phyloP scores from a whole-genome alignment of 176 grass and related monocot genomes.

The Oryza australiensis region DNA sequence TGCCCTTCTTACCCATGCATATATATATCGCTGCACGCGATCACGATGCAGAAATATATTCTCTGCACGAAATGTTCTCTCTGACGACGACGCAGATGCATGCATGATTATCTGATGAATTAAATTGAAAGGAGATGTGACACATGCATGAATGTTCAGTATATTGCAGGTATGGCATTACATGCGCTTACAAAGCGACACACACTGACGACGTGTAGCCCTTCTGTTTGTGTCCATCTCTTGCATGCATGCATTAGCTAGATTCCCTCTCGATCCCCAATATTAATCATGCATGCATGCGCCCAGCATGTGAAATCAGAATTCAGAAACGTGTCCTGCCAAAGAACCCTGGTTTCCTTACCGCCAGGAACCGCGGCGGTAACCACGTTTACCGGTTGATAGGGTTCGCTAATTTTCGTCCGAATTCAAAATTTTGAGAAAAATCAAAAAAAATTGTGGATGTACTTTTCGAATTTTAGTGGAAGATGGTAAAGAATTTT shows the following conservation, averaged over 20 bases:
- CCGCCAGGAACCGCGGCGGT: too few species aligned
- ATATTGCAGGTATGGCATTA: neutral
- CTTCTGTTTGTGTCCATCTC: neutral
- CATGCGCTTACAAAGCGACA: neutral
- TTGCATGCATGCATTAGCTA: neutral
- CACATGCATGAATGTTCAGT: neutral
- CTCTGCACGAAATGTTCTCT: neutral
- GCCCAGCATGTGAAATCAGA: neutral
- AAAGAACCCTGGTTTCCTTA: too few species aligned
- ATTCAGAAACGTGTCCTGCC: neutral
- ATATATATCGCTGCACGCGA: neutral
- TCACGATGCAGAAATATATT: constrained; percentile 24
- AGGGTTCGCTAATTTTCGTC: too few species aligned
- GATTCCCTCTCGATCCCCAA: neutral
- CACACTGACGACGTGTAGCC: neutral
- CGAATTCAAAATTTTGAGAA: too few species aligned
- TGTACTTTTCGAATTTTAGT: too few species aligned
- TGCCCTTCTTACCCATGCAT: constrained; percentile 7
- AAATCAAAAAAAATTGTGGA: too few species aligned
- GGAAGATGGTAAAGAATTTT: too few species aligned
- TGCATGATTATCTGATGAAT: neutral
- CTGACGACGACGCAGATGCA: neutral
- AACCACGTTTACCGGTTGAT: too few species aligned
- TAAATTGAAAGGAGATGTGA: neutral
- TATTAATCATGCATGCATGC: neutral